Evolutionary conservation across 169 alveolate genomes (phyloP), one percentile per base, ranked within the genome.

Genomic region (Plasmodium vinckei): DNA sequence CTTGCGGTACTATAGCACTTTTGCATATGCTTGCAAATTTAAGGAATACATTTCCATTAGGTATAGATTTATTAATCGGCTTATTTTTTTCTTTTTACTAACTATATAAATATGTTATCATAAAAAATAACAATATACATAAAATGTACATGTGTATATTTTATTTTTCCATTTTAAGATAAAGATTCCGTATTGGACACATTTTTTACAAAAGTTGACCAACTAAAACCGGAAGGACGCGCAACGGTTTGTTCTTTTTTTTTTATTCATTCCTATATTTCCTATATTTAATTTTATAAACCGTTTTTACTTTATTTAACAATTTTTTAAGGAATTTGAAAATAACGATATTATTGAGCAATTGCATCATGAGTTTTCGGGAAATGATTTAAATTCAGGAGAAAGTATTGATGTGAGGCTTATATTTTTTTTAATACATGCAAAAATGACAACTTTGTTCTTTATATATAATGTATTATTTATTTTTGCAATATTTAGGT

Each of bases 1-100:
- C 88, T 0, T 77, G 88, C n/a, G 88, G 88, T 19, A 77, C 88
- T 15, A 67, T 77, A 10, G 88, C 88, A 9, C 68, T 77, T 47
- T 39, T 77, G n/a, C 88, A 77, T 54, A n/a, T 77, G 21, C 33
- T 49, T 17, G 64, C 69, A 42, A 77, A 77, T 49, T 77, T 77
- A 27, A 77, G 25, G 23, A 77, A 63, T 46, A 61, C 63, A 49
- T 77, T 77, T 47, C 19, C 19, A 17, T 46, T 77, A 46, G 88
- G 88, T 77, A 70, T 21, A 69, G 17, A 46, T 21, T 47, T 17
- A 69, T 47, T 23, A 23, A 17, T 21, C 44, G 7, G 6, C 21
- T 21, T 49, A 2, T 59, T 59, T 59, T 59, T 0, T 23, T 59
- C 21, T 59, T 23, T 59, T 59, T 19, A 4, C 12, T 5, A n/a